Evolutionary conservation across 1,139 yeast species (phyloP), one percentile per base, ranked within the genome.

Genomic region (Lodderomyces orthopsilosis): DNA sequence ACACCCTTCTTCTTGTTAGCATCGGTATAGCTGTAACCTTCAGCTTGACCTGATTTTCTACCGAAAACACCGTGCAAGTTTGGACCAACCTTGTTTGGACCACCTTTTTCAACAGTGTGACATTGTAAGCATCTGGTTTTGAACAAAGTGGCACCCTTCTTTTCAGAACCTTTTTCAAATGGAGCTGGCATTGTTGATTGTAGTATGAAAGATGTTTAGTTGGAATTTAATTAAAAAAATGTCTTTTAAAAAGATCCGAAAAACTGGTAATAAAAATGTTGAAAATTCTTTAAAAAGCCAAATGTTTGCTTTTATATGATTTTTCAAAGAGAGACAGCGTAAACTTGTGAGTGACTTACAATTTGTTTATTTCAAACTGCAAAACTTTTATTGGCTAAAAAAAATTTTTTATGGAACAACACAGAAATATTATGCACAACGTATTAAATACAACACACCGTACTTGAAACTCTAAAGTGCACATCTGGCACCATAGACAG

Each of bases 101-200:
- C 98, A 66, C 96, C 97, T 51, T 74, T 77, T 73, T 93, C 98
- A 57, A 84, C 84, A 63, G 98, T 93, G 85, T 93, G 98, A 75
- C 98, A 93, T 79, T 93, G 98, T 61, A 90, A 81, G 76, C 98
- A 93, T 84, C 98, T 88, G 56, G 98, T 93, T 80, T 93, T 93
- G 85, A 93, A 93, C 59, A 93, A 81, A 67, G 88, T 89, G 57
- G 98, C 97, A 79, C 98, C 98, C 78, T 93, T 93, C 82, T 90
- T 88, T 66, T 87, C 95, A 65, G 83, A 81, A 69, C 96, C 95
- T 61, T 74, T 67, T 73, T 79, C 83, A 66, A 53, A 79, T 72
- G 75, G 74, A 68, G 83, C 83, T 70, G 84, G 83, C 84, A 79
- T 79, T 55, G 32, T 51, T 12, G 37, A 22, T 22, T 34, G 14